A percentile compares a stretch with the other conserved stretches of the same genome.
phyloP scores from a whole-genome alignment of 2,329 filamentous ascomycete genomes.

The Trichoderma sp. region DNA sequence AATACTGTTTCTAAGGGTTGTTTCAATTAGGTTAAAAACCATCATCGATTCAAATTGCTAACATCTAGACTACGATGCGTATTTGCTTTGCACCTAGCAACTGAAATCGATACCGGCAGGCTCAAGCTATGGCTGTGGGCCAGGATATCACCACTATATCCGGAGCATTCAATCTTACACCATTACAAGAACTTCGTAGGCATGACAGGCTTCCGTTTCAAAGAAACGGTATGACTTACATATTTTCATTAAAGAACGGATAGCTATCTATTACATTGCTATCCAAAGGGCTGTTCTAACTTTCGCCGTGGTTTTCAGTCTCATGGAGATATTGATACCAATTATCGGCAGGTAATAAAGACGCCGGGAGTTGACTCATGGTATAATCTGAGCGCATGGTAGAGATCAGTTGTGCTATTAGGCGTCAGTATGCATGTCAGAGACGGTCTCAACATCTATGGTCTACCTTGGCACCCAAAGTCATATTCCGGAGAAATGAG shows the following conservation, averaged over 20 bases:
- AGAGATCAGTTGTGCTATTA: not conserved
- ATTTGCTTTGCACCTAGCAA: not conserved
- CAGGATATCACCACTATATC: not conserved
- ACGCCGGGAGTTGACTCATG: not conserved
- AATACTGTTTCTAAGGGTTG: not conserved
- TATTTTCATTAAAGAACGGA: not conserved
- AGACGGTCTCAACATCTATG: not conserved
- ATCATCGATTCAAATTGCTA: not conserved
- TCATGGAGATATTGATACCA: not conserved
- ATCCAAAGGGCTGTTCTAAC: not conserved
- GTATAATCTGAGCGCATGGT: not conserved
- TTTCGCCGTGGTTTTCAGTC: not conserved
- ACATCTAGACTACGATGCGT: not conserved
- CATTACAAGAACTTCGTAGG: not conserved
- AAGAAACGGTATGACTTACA: not conserved
- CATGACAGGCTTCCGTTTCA: not conserved
- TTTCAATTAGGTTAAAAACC: rapidly evolving
- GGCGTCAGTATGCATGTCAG: not conserved
- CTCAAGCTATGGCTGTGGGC: not conserved
- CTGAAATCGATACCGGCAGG: not conserved
- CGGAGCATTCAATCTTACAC: not conserved
- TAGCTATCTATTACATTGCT: not conserved
- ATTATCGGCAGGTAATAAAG: not conserved
- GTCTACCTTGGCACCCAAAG: not conserved
- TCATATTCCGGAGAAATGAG: not conserved